Conservation (phyloP, 441 rosid genomes). For the Dalechampia spathulata region DNA sequence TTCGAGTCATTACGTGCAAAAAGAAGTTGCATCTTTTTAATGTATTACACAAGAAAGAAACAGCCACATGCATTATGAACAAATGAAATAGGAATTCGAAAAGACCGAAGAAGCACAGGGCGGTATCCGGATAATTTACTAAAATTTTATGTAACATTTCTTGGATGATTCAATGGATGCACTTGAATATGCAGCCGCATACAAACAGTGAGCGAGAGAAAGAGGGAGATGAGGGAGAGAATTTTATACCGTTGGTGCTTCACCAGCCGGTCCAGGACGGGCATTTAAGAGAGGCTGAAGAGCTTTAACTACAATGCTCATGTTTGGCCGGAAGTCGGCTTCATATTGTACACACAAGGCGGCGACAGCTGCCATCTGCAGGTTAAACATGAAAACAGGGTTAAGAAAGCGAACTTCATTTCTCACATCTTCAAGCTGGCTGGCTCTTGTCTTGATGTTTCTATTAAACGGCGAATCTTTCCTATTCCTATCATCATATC, state of each 20-base stretch:
- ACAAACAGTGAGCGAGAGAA: too few relatives aligned
- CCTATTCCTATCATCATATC: too few relatives aligned
- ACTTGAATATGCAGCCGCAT: too few relatives aligned
- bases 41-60: background rate
- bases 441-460: too few relatives aligned
- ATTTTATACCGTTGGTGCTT: constrained; percentile 24
- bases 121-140: constrained; percentile 20
- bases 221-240: background rate
- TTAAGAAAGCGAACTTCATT: background rate
- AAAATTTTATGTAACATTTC: constrained; percentile 2
- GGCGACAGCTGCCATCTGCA: constrained; percentile 96
- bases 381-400: constrained; percentile 6
- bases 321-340: constrained; percentile 94
- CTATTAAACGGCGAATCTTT: too few relatives aligned
- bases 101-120: constrained; percentile 9
- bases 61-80: constrained; percentile 26
- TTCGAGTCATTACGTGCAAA: too few relatives aligned
- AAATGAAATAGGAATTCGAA: constrained; percentile 24
- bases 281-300: constrained; percentile 84
- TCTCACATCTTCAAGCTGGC: too few relatives aligned
- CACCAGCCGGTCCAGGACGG: constrained; percentile 65
- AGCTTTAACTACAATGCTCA: constrained; percentile 97
- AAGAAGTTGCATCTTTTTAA: too few relatives aligned
- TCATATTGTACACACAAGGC: constrained; percentile 97
- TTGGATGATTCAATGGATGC: constrained; percentile 4